Conservation (phyloP, 2,329 filamentous ascomycete species). For the Ophiocordyceps polyrhachis-furcata region DNA sequence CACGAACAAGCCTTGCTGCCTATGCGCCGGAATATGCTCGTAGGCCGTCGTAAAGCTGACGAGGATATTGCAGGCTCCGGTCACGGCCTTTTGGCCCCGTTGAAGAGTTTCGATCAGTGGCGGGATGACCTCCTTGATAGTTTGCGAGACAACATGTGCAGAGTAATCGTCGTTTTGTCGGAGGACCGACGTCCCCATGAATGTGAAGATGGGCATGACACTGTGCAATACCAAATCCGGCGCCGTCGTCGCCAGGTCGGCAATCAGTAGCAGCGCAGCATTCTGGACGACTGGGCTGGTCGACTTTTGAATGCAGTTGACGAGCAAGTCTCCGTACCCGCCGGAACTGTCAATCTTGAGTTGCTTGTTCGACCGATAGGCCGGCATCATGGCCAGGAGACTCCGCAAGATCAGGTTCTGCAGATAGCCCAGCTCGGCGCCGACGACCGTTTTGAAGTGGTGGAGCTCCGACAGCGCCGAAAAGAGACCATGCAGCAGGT, state of each 20-base stretch:
- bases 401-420: conserved; percentile 71
- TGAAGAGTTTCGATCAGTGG: conserved; percentile 73
- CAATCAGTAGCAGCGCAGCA: conserved; percentile 70
- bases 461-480: conserved; percentile 73
- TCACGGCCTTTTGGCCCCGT: conserved; percentile 60
- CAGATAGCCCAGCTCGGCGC: conserved; percentile 77
- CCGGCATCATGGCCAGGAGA: conserved; percentile 66
- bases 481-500: conserved; percentile 65
- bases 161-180: conserved; percentile 94
- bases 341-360: conserved; percentile 57
- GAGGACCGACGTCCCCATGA: conserved; percentile 84
- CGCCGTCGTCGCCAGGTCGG: conserved; percentile 67
- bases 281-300: conserved; percentile 89
- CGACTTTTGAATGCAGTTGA: conserved; percentile 85
- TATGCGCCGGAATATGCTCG: conserved; percentile 81
- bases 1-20: conserved; percentile 65
- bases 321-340: conserved; percentile 75
- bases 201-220: conserved; percentile 98
- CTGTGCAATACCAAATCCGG: conserved; percentile 88
- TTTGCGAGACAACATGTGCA: conserved; percentile 86
- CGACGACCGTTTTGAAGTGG: conserved; percentile 60
- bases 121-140: conserved; percentile 84
- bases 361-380: conserved; percentile 41
- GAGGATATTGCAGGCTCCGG: conserved; percentile 74
- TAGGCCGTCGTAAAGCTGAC: conserved; percentile 92